Percentiles rank a stretch among this genome's conserved stretches.
These are phyloP conservation scores for Calonectria montana DNA, from an alignment of 2,329 filamentous ascomycete genomes.

Conservation along the genomic window DNA sequence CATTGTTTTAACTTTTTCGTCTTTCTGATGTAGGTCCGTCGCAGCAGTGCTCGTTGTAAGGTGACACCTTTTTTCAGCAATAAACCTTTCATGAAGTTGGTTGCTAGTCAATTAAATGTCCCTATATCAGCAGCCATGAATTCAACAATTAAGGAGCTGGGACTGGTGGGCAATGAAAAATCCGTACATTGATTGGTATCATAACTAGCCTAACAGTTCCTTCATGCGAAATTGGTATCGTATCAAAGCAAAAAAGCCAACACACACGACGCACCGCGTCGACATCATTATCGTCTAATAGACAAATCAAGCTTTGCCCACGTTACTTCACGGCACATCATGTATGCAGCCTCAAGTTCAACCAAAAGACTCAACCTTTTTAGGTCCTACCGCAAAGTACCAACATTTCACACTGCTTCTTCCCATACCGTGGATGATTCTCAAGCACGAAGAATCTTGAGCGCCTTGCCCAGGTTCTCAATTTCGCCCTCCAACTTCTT, in stretches of 20 bases:
- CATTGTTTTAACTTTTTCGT: no score
- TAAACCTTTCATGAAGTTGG: no score
- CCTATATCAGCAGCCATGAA: no score
- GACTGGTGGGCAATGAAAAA: not conserved
- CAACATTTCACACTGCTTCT: not conserved
- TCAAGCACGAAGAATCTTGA: slow-evolving; percentile 38
- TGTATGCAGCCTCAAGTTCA: not conserved
- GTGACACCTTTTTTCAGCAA: no score
- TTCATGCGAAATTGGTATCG: not conserved
- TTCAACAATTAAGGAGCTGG: no score
- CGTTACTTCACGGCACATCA: not conserved
- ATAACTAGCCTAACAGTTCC: not conserved
- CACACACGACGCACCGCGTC: not conserved
- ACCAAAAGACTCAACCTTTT: not conserved
- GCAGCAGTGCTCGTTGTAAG: no score
- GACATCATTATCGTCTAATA: not conserved
- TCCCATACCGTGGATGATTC: not conserved
- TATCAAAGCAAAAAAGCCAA: not conserved
- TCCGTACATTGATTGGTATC: slow-evolving; percentile 7
- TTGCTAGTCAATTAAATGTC: no score
- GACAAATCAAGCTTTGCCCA: not conserved
- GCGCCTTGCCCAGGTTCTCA: slow-evolving; percentile 53
- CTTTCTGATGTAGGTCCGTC: no score
- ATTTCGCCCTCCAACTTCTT: slow-evolving; percentile 58
- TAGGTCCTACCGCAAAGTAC: not conserved